Base-by-base conservation (phyloP, 1,284 basidiomycete genomes). In the Jaminaea rosea region DNA sequence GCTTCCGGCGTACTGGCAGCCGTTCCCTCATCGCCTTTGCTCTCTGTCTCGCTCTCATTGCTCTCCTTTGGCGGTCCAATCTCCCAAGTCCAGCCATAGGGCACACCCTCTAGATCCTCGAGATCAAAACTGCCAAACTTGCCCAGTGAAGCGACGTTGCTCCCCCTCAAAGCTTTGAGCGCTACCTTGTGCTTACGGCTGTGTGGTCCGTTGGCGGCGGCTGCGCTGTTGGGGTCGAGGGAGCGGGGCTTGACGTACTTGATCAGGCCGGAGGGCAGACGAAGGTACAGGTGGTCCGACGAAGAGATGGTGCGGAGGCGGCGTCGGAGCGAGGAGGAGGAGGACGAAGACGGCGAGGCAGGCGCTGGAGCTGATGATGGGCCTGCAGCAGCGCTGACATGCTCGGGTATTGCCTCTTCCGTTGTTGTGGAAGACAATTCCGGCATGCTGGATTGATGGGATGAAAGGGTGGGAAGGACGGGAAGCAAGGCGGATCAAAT, bases 121-220 rank as follows among this genome's bases (percentile, higher is more conserved):
- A 69, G 60, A 19, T 59, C 47, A 50, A 75, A 75, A 29, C 54
- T 55, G 17, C 73, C 73, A 45, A 75, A 73, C 49, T 75, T 75
- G 44, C 73, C 73, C 31, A 75, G 58, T 26, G 58, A 63, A 17
- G 74, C 61, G 24, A 59, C 58, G 32, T 62, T 65, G 17, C 59
- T 44, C 32, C 69, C 58, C 42, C 57, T 57, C 17, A 68, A 61
- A 15, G 65, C 53, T 49, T 72, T 73, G 19, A 62, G 59, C 15
- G 65, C 60, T 3, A 62, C 67, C 0, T 62, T 69, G 2, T 23
- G 19, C 17, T 39, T 39, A n/a, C n/a, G n/a, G n/a, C n/a, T n/a
- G n/a, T n/a, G n/a, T n/a, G n/a, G n/a, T n/a, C n/a, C n/a, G n/a
- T n/a, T n/a, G n/a, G n/a, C n/a, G 36, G 39, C 39, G 29, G 29